Evolutionary conservation across 805 yeast genomes (phyloP).

Genomic region (Starmerella stigmatis): DNA sequence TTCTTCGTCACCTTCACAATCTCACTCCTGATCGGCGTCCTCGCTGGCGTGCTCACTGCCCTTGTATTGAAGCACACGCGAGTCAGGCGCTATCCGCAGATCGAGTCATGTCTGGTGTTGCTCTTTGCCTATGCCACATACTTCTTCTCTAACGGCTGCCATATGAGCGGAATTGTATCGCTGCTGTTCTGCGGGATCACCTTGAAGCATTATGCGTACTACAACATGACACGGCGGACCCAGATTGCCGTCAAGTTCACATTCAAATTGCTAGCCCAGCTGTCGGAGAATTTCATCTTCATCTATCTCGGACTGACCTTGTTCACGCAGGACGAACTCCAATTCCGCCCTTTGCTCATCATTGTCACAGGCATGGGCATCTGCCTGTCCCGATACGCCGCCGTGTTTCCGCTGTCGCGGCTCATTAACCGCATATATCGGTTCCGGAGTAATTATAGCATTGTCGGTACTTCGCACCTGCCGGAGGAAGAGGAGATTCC

Average conservation of each 20-base stretch:
- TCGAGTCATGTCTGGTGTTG: constrained; percentile 86
- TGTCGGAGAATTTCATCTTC: constrained; percentile 93
- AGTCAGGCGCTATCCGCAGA: constrained; percentile 88
- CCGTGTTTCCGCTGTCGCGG: constrained; percentile 87
- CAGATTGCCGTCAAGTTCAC: constrained; percentile 93
- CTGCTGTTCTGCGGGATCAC: constrained; percentile 93
- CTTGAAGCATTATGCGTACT: constrained; percentile 91
- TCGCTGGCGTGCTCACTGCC: constrained; percentile 82
- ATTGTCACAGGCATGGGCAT: constrained; percentile 82
- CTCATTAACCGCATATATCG: constrained; percentile 70
- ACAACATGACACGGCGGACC: constrained; percentile 92
- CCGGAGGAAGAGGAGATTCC: constrained; percentile 64
- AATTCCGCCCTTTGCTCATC: constrained; percentile 85
- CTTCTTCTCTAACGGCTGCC: constrained; percentile 96
- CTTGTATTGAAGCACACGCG: constrained; percentile 83
- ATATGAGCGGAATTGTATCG: constrained; percentile 97
- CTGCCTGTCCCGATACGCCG: constrained; percentile 92
- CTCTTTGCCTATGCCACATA: constrained; percentile 91
- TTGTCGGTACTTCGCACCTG: constrained; percentile 10
- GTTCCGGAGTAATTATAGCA: constrained; percentile 35
- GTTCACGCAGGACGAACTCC: constrained; percentile 91
- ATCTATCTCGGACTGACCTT: constrained; percentile 87
- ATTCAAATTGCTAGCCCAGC: constrained; percentile 86
- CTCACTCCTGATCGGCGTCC: constrained; percentile 78
- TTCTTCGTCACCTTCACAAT: constrained; percentile 89